Conservation (phyloP, 2,329 filamentous ascomycete genomes). For the Aspergillus intermedius region DNA sequence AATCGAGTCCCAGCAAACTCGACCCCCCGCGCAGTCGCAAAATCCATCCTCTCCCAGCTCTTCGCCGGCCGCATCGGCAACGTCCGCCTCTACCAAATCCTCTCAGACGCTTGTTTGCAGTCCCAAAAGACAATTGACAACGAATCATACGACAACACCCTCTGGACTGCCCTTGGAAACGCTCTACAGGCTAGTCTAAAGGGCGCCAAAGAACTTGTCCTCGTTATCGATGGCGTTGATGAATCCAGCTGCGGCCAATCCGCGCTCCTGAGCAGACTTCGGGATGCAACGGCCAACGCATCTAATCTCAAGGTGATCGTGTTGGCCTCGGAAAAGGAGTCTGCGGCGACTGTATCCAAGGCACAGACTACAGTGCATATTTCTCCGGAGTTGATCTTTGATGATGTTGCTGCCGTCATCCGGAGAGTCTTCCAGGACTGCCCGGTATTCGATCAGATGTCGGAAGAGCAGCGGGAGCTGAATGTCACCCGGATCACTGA, state of each 20-base stretch:
- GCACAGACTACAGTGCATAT: conserved; percentile 19
- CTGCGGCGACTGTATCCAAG: not conserved
- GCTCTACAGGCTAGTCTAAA: conserved; percentile 22
- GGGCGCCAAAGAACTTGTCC: conserved; percentile 29
- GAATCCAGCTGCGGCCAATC: conserved; percentile 27
- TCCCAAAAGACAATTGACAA: conserved; percentile 16
- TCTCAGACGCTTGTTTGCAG: conserved; percentile 25
- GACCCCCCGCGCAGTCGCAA: conserved; percentile 26
- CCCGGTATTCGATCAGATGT: conserved; percentile 18
- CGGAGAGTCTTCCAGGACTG: conserved; percentile 19
- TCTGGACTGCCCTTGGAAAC: conserved; percentile 30
- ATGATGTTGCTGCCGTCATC: conserved; percentile 31
- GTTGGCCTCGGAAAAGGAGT: conserved; percentile 20
- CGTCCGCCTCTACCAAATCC: conserved; percentile 29
- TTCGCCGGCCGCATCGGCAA: conserved; percentile 36
- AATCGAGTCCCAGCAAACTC: conserved; percentile 26
- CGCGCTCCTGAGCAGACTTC: conserved; percentile 22
- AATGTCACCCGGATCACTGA: conserved; percentile 26
- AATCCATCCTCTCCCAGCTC: conserved; percentile 32
- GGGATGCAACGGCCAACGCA: conserved; percentile 14
- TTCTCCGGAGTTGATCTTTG: conserved; percentile 27
- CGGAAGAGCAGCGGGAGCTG: conserved; percentile 28
- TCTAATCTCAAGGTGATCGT: conserved; percentile 25
- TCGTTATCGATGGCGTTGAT: conserved; percentile 35
- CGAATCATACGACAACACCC: conserved; percentile 27